These are phyloP conservation scores for Trypanosoma platydactyli DNA, from an alignment of 208 protist species.

Conservation along the genomic window DNA sequence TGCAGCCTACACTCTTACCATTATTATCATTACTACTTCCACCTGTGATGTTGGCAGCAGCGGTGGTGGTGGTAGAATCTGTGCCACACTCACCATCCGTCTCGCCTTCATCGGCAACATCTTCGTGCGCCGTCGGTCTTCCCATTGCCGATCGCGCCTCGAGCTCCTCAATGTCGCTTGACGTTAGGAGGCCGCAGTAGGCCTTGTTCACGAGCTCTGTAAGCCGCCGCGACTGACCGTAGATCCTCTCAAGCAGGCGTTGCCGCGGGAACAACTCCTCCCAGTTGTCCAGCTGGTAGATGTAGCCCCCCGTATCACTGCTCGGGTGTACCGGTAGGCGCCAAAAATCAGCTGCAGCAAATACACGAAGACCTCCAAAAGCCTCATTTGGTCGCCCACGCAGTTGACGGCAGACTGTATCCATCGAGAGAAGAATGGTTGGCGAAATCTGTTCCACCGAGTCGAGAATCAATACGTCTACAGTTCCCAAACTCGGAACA, in stretches of 20 bases:
- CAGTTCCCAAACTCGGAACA: constrained; percentile 63
- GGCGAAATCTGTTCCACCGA: constrained; percentile 63
- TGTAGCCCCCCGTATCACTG: constrained; percentile 81
- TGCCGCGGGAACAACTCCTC: constrained; percentile 71
- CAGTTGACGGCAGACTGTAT: constrained; percentile 65
- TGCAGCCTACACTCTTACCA: background rate
- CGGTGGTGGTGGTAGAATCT: constrained; percentile 15
- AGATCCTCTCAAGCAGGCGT: constrained; percentile 48
- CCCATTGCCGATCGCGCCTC: constrained; percentile 47
- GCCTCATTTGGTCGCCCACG: constrained; percentile 40
- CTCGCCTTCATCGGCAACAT: constrained; percentile 16
- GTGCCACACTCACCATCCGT: constrained; percentile 15
- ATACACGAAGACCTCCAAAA: constrained; percentile 84
- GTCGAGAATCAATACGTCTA: constrained; percentile 82
- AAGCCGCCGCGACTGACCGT: constrained; percentile 53
- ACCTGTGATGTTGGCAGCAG: constrained; percentile 8
- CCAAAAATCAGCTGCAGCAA: constrained; percentile 87
- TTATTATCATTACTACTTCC: constrained; percentile 16
- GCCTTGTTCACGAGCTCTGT: constrained; percentile 62
- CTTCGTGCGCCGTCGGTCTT: constrained; percentile 16
- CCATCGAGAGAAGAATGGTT: constrained; percentile 67
- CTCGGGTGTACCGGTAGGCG: constrained; percentile 70
- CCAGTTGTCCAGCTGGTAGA: constrained; percentile 81
- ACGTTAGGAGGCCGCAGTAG: constrained; percentile 54
- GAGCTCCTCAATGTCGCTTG: constrained; percentile 66